Base-by-base conservation (phyloP, 1,284 basidiomycete genomes). In the Ustilago hordei region DNA sequence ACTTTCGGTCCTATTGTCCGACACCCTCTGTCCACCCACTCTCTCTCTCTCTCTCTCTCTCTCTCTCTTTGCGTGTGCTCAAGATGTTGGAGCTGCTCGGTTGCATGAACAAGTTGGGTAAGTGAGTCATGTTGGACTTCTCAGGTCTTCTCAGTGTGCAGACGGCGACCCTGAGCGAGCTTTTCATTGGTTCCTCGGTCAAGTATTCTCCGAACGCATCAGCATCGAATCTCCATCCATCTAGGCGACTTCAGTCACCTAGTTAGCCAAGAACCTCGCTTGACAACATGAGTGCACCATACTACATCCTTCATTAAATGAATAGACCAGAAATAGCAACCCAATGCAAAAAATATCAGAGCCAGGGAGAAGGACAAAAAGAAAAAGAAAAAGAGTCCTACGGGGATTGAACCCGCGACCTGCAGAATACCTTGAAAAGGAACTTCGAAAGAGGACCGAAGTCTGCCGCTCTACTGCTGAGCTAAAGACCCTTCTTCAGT, bases 391-490 rank as follows among this genome's bases (percentile, higher is more conserved):
- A 34, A 76, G 74, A 76, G 74, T 76, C 74, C 74, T 76, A 76
- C 74, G 74, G 74, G 74, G 74, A 67, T 76, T 69, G 74, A 76
- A 76, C 74, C 74, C 74, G 74, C 74, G 74, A 76, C 74, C 74
- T 76, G 74, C 74, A 76, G 74, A 76, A 76, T 55, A 23, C 34
- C 13, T 39, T 9, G 9, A 23, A 12, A 55, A 41, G 28, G 34
- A 19, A 8, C 55, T 32, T 53, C 35, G 57, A 53, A 36, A 54
- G 11, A 8, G 8, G 41, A 72, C 67, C 75, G 75, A 77, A 77
- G 75, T 77, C 75, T 77, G 75, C 75, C 75, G 75, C 75, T 77
- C 75, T 77, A 77, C 75, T 61, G 70, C 75, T 77, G 75, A 77
- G 75, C 75, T 77, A 77, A 77, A 73, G 69, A 77, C 74, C 69